Conservation (phyloP, 2,329 filamentous ascomycete species). For the Aspergillus neotritici region DNA sequence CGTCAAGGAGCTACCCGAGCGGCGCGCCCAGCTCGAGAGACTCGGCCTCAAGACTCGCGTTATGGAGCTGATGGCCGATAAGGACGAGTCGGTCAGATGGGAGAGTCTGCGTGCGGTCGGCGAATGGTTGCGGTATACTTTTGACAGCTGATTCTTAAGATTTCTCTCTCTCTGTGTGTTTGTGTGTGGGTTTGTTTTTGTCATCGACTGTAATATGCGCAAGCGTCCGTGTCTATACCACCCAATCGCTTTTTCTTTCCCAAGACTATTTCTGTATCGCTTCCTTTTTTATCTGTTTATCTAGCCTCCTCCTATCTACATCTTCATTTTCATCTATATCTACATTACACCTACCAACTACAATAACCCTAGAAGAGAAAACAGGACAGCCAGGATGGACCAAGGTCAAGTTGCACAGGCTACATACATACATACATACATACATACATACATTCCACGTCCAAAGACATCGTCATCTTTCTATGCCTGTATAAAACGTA, state of each 20-base stretch:
- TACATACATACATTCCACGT: no score
- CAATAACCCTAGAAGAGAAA: no score
- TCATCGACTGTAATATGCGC: slow-evolving; percentile 9
- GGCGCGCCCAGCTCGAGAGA: slow-evolving; percentile 72
- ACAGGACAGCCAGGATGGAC: no score
- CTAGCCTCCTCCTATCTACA: no score
- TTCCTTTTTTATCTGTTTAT: no score
- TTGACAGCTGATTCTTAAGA: slow-evolving; percentile 41
- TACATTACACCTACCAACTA: no score
- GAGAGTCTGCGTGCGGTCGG: slow-evolving; percentile 82
- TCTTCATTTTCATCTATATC: no score
- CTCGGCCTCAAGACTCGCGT: slow-evolving; percentile 77
- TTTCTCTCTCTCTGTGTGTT: neutral
- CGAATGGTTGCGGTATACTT: slow-evolving; percentile 68
- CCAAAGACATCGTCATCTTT: no score
- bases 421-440: no score
- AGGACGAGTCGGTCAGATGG: slow-evolving; percentile 84
- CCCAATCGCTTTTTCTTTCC: neutral
- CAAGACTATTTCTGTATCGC: no score
- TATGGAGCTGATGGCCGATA: slow-evolving; percentile 89
- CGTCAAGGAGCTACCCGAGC: slow-evolving; percentile 85
- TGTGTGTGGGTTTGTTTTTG: slow-evolving; percentile 9
- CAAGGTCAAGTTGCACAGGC: no score
- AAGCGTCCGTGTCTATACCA: neutral
- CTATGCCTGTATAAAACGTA: no score